Base-by-base conservation (phyloP, 768 basidiomycete species). In the Lepiota venenata region DNA sequence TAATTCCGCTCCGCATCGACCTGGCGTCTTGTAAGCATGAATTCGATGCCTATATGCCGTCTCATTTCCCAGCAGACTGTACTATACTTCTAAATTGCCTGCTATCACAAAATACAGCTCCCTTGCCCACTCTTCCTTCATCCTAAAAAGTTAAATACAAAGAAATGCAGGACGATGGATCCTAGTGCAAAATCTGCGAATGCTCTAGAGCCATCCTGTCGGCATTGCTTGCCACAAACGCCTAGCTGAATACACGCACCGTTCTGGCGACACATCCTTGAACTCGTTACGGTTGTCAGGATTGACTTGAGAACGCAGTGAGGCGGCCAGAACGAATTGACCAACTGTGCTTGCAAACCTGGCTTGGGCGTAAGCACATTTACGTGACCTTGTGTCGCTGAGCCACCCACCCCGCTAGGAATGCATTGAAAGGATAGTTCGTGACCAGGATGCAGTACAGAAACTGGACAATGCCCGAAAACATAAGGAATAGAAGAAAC, bases 61-160 rank as follows among this genome's bases (percentile, higher is more conserved):
- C 32, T 47, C 35, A 43, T 49, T 38, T 25, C 43, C 39, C 6
- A 49, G 52, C 21, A 48, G 36, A 29, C 42, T 53, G 37, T 36
- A 27, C 22, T 39, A 32, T 51, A 35, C 21, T 22, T 35, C 35
- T 37, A 25, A 25, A 40, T 49, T 52, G 16, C 54, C 38, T 45
- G 36, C 47, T 58, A 53, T 57, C 20, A 18, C 36, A 21, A 35
- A 43, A 20, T 59, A 45, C 57, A 41, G 58, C 45, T 56, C 20
- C 16, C 25, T 38, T 22, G 11, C n/a, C 29, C 44, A 51, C 44
- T 52, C 61, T 59, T 58, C 25, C 62, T 59, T 71, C 66, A 98
- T 69, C 96, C 97, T 12, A 99, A 80, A 80, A 97, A 98, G 73
- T 98, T 98, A 80, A 87, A 98, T 56, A 97, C 95, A 69, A 98